phyloP scores from a whole-genome alignment of 2,329 filamentous ascomycete genomes.

The Juglanconis oblonga region DNA sequence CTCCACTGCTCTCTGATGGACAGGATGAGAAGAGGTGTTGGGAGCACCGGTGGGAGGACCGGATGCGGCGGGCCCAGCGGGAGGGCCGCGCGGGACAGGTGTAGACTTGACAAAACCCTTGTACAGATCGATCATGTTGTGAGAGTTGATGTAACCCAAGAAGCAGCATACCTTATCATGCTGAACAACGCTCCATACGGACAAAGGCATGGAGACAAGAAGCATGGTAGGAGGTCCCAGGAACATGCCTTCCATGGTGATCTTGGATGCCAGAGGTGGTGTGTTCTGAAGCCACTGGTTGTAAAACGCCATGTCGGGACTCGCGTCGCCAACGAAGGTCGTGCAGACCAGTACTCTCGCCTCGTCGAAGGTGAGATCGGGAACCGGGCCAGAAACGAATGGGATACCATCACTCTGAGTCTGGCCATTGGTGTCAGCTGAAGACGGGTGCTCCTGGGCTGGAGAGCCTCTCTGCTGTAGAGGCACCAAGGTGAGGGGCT shows the following conservation, averaged over 20 bases:
- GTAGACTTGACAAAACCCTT: conserved; percentile 52
- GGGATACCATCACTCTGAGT: conserved; percentile 30
- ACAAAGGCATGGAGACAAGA: conserved; percentile 63
- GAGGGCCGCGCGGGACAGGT: conserved; percentile 25
- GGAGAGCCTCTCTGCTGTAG: conserved; percentile 29
- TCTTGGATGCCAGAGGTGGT: conserved; percentile 53
- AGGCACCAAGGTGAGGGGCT: conserved; percentile 52
- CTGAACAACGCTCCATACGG: conserved; percentile 62
- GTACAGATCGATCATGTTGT: conserved; percentile 65
- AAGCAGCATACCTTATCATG: conserved; percentile 66
- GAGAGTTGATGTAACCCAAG: conserved; percentile 62
- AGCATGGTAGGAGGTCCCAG: conserved; percentile 64
- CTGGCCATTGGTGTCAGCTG: conserved; percentile 21
- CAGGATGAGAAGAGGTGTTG: neutral
- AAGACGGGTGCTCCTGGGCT: neutral
- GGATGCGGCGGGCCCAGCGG: neutral
- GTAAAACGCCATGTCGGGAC: conserved; percentile 63
- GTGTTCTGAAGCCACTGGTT: conserved; percentile 63
- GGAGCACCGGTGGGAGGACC: neutral
- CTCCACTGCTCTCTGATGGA: conserved; percentile 35
- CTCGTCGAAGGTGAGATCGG: conserved; percentile 60
- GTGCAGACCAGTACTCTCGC: conserved; percentile 63
- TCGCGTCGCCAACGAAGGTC: conserved; percentile 64
- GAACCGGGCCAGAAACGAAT: conserved; percentile 42
- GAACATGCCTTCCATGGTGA: conserved; percentile 66